Base-by-base conservation (phyloP, 257 asterid species). In the Solanum virginianum region DNA sequence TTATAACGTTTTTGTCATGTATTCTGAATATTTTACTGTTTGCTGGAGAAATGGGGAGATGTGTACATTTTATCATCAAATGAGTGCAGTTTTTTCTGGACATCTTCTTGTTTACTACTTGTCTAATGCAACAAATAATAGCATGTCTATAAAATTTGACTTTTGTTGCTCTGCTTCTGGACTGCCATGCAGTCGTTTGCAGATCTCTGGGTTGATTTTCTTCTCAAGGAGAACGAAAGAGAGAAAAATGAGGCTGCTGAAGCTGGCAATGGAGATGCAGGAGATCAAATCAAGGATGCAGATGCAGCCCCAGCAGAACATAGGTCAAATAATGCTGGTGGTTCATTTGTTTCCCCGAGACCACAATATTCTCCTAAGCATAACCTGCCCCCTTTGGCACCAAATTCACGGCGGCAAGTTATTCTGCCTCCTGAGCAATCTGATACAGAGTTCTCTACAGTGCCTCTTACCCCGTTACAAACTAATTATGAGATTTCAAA, bases 141-240 rank as follows among this genome's bases (percentile, higher is more conserved):
- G 16, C 29, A 10, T 51, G 83, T 51, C 15, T 65, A 3, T 5
- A 17, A 75, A 2, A 2, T 54, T 41, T 16, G 13, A 29, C 66
- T 55, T 22, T 72, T 6, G 43, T 9, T 24, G 75, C 54, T 36
- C 17, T 80, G 17, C 56, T 75, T 20, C 59, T 62, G 87, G 87
- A 56, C 71, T 47, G 66, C 60, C 36, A 22, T 87, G 51, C 98
- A 97, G 99, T 93, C 99, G 47, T 95, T 97, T 85, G 92, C 98
- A 91, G 98, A 95, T 88, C 80, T 95, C 70, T 97, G 99, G 99
- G 99, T 97, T 89, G 99, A 97, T 91, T 97, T 97, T 85, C 99
- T 97, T 72, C 99, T 97, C 80, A 92, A 89, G 10, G 98, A 97
- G 91, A 91, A 91, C 0, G 99, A 95, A 87, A 90, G 94, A 90